Percentiles rank a stretch among this genome's conserved stretches.
Evolutionary conservation across 2,329 filamentous ascomycete genomes (phyloP).

Genomic region (Alternaria panax): DNA sequence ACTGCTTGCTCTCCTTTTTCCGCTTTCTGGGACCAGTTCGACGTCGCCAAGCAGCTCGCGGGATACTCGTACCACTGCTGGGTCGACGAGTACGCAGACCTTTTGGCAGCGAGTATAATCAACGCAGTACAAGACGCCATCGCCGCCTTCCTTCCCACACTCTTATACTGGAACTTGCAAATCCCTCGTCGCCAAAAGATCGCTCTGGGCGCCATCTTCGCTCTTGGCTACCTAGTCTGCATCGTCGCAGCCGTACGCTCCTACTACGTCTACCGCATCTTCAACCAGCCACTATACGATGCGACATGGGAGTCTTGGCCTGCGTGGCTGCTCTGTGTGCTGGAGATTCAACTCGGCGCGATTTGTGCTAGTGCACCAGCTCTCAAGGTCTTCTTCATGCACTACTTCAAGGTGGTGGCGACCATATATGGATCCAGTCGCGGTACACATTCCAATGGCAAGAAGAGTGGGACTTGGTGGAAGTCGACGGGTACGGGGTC

Average conservation of each 20-base stretch:
- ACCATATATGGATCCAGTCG: not conserved
- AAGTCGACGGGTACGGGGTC: not conserved
- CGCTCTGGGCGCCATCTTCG: constrained; percentile 26
- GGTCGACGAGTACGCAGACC: constrained; percentile 25
- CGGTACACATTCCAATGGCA: not conserved
- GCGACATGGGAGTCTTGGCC: constrained; percentile 25
- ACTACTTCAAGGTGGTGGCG: not conserved
- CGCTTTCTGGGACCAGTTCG: constrained; percentile 29
- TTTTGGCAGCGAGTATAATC: constrained; percentile 21
- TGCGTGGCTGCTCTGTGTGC: constrained; percentile 16
- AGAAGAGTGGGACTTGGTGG: not conserved
- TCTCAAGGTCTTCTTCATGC: constrained; percentile 26
- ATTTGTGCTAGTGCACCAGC: constrained; percentile 28
- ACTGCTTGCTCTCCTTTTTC: constrained; percentile 19
- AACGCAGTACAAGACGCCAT: constrained; percentile 27
- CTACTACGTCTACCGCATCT: constrained; percentile 18
- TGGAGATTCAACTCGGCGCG: constrained; percentile 27
- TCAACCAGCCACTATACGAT: constrained; percentile 25
- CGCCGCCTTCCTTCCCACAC: constrained; percentile 22
- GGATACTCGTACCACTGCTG: constrained; percentile 21
- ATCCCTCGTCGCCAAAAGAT: constrained; percentile 27
- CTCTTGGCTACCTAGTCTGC: constrained; percentile 21
- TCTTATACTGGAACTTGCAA: constrained; percentile 31
- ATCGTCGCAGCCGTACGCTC: constrained; percentile 17
- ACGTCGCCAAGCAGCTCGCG: constrained; percentile 6